Conservation (phyloP, 129 eudicot species). For the Ambrosia trifida region DNA sequence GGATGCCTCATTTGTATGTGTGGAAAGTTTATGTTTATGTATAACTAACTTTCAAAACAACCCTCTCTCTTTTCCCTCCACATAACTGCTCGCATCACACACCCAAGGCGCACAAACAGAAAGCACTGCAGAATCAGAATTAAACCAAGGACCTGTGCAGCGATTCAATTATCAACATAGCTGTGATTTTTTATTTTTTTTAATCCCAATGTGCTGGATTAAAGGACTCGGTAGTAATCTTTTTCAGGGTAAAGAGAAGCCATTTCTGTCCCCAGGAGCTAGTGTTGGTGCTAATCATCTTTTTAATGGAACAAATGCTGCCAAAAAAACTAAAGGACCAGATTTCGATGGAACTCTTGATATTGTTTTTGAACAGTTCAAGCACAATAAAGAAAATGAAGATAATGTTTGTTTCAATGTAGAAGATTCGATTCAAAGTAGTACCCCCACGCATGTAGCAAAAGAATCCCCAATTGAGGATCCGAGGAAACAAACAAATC, state of each 20-base stretch:
- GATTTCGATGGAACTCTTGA: constrained; percentile 37
- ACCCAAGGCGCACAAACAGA: too few species aligned
- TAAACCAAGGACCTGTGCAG: too few species aligned
- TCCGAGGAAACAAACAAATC: constrained; percentile 32
- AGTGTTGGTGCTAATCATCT: constrained; percentile 19
- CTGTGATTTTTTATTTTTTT: not conserved
- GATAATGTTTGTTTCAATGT: not conserved
- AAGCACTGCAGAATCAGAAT: too few species aligned
- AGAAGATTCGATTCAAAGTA: constrained; percentile 29
- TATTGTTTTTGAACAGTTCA: constrained; percentile 51
- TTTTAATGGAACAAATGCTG: constrained; percentile 15
- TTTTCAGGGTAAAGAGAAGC: constrained; percentile 59
- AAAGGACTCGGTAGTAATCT: not conserved
- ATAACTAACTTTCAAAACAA: too few species aligned
- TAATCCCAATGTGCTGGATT: not conserved
- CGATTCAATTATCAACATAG: not conserved
- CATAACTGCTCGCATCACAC: too few species aligned
- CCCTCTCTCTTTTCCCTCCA: too few species aligned
- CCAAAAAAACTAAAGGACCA: constrained; percentile 30
- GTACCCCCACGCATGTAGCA: constrained; percentile 14
- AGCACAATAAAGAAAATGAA: constrained; percentile 30
- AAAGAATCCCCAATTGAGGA: constrained; percentile 32
- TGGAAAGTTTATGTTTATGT: too few species aligned
- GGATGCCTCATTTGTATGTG: too few species aligned
- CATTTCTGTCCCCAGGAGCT: constrained; percentile 43